A percentile compares a stretch with the other conserved stretches of the same genome.
These are phyloP conservation scores for Hypoxylon rubiginosum DNA, from an alignment of 2,329 filamentous ascomycete species.

Conservation along the genomic window DNA sequence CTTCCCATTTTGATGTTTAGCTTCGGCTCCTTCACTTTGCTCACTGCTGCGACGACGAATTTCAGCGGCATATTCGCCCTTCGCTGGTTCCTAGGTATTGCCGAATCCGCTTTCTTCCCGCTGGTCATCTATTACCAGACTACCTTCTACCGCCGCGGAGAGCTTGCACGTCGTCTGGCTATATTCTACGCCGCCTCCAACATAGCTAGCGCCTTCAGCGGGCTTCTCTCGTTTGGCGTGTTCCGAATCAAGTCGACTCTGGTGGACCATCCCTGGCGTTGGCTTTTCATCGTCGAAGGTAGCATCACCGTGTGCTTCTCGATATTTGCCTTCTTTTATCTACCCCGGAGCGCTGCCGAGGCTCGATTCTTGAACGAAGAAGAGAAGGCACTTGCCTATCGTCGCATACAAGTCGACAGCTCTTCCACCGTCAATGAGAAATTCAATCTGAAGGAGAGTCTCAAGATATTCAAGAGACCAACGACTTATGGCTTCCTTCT, in stretches of 20 bases:
- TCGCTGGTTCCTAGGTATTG: constrained; percentile 77
- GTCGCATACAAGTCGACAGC: constrained; percentile 81
- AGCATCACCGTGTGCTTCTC: constrained; percentile 71
- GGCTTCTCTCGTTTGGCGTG: constrained; percentile 62
- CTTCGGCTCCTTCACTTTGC: constrained; percentile 75
- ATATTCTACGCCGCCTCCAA: constrained; percentile 83
- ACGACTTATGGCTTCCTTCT: constrained; percentile 64
- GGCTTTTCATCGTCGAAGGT: constrained; percentile 65
- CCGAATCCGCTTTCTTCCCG: constrained; percentile 78
- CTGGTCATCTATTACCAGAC: constrained; percentile 70
- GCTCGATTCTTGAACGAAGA: constrained; percentile 75
- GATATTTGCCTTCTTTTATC: constrained; percentile 76
- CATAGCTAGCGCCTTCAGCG: constrained; percentile 73
- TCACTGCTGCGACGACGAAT: constrained; percentile 68
- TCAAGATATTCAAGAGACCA: constrained; percentile 65
- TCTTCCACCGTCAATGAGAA: constrained; percentile 71
- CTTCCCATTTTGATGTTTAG: constrained; percentile 74
- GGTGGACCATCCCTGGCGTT: constrained; percentile 60
- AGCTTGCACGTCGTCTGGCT: constrained; percentile 77
- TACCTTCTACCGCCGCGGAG: constrained; percentile 78
- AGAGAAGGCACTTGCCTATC: constrained; percentile 77
- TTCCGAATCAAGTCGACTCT: constrained; percentile 61
- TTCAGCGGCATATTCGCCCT: constrained; percentile 76
- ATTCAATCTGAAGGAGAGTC: constrained; percentile 64
- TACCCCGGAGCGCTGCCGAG: constrained; percentile 74